These are phyloP conservation scores for Cyberlindnera misumaiensis DNA, from an alignment of 805 yeast species.

Conservation along the genomic window DNA sequence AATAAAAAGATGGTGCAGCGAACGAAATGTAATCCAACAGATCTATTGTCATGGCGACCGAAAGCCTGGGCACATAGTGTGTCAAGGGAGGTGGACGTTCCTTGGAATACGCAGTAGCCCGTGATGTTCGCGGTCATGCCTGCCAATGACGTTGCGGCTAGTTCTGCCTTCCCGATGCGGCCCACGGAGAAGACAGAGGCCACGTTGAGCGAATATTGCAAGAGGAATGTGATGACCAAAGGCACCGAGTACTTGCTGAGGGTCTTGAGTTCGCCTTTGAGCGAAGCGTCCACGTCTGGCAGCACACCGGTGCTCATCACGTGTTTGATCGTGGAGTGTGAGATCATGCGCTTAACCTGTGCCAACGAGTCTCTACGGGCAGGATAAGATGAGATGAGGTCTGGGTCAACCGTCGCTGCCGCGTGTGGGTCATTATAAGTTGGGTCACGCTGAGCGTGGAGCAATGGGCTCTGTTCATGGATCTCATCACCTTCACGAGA, in stretches of 20 bases:
- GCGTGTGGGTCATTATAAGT: background rate
- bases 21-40: slow-evolving; percentile 64
- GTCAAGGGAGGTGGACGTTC: slow-evolving; percentile 72
- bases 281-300: slow-evolving; percentile 18
- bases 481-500: slow-evolving; percentile 8
- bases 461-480: slow-evolving; percentile 18
- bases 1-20: slow-evolving; percentile 61
- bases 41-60: slow-evolving; percentile 56
- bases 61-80: slow-evolving; percentile 75
- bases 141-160: slow-evolving; percentile 71
- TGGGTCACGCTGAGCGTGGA: slow-evolving; percentile 18
- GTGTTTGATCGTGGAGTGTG: slow-evolving; percentile 21
- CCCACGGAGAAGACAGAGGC: slow-evolving; percentile 78
- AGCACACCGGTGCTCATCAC: slow-evolving; percentile 20
- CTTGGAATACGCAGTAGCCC: slow-evolving; percentile 70
- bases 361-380: slow-evolving; percentile 20
- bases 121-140: slow-evolving; percentile 75
- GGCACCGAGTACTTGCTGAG: slow-evolving; percentile 47
- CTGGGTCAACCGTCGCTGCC: slow-evolving; percentile 9
- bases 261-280: slow-evolving; percentile 38
- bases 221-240: slow-evolving; percentile 54
- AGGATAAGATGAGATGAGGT: slow-evolving; percentile 14
- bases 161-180: slow-evolving; percentile 58
- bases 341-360: slow-evolving; percentile 19
- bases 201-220: slow-evolving; percentile 68